These are phyloP conservation scores for Dendrostoma leiphaemia DNA, from an alignment of 2,329 filamentous ascomycete genomes.

Conservation along the genomic window DNA sequence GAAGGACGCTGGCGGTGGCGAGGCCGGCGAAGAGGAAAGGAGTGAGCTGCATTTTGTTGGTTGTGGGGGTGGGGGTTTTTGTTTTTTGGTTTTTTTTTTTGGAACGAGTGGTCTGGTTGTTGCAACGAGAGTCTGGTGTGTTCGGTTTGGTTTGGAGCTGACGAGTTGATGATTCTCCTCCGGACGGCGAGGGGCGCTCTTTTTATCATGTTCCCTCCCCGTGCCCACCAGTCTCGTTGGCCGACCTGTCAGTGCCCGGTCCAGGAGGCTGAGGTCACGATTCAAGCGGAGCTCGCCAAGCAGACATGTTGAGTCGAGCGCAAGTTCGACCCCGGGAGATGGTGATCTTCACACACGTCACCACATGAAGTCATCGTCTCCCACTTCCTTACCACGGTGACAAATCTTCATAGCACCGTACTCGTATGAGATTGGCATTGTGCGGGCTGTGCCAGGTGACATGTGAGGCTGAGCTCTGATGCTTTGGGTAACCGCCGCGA, in stretches of 20 bases:
- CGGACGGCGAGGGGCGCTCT: not conserved
- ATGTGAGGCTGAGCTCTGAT: not conserved
- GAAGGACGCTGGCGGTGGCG: not conserved
- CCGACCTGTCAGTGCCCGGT: not conserved
- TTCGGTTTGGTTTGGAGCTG: not conserved
- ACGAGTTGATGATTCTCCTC: not conserved
- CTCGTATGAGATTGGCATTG: not conserved
- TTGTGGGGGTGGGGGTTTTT: too few relatives aligned
- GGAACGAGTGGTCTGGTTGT: not conserved
- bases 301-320: not conserved
- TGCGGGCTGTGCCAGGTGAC: not conserved
- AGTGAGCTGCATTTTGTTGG: conserved; percentile 4
- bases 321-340: not conserved
- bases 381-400: not conserved
- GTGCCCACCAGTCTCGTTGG: not conserved
- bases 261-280: not conserved
- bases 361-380: not conserved
- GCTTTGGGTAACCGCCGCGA: not conserved
- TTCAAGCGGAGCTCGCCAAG: not conserved
- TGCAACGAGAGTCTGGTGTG: not conserved
- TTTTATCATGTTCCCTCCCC: not conserved
- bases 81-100: not conserved
- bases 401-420: not conserved
- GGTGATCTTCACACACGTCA: not conserved
- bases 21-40: not conserved